A percentile compares a stretch with the other conserved stretches of the same genome.
These are phyloP conservation scores for Wickerhamomyces alni DNA, from an alignment of 805 yeast species.

Conservation along the genomic window DNA sequence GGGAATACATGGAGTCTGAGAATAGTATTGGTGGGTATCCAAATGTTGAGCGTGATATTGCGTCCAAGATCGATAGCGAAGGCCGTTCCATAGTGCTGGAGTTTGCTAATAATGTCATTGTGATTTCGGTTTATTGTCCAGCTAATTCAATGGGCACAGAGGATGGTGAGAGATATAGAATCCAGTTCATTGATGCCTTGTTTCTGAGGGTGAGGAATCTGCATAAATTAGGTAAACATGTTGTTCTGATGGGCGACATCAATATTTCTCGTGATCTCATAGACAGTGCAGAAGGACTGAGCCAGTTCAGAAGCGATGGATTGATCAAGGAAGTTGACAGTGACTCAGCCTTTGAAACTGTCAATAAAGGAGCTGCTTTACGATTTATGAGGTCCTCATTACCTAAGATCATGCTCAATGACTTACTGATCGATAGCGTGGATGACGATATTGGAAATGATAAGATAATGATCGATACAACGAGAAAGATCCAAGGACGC, in stretches of 20 bases:
- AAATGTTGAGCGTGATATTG: conserved; percentile 30
- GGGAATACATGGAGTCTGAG: conserved; percentile 18
- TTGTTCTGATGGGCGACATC: conserved; percentile 83
- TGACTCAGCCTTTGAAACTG: conserved; percentile 26
- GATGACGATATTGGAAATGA: conserved; percentile 23
- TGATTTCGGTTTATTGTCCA: conserved; percentile 78
- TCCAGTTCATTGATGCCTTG: conserved; percentile 51
- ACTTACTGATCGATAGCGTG: conserved; percentile 31
- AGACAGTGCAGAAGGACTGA: conserved; percentile 72
- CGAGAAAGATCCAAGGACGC: conserved; percentile 51
- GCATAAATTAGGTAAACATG: conserved; percentile 51
- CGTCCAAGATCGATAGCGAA: conserved; percentile 60
- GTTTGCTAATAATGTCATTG: conserved; percentile 51
- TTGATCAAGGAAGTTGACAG: conserved; percentile 23
- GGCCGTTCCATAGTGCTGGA: conserved; percentile 81
- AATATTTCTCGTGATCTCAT: conserved; percentile 75
- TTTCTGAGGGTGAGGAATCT: conserved; percentile 58
- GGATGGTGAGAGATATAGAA: conserved; percentile 55
- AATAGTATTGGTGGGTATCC: conserved; percentile 69
- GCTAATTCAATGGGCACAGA: conserved; percentile 76
- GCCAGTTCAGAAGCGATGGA: conserved; percentile 35
- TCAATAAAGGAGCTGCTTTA: conserved; percentile 26
- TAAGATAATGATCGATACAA: conserved; percentile 51
- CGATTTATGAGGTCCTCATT: conserved; percentile 35
- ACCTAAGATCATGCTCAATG: conserved; percentile 41